Conservation (phyloP, 805 yeast genomes). For the Diddensiella transvaalensis region DNA sequence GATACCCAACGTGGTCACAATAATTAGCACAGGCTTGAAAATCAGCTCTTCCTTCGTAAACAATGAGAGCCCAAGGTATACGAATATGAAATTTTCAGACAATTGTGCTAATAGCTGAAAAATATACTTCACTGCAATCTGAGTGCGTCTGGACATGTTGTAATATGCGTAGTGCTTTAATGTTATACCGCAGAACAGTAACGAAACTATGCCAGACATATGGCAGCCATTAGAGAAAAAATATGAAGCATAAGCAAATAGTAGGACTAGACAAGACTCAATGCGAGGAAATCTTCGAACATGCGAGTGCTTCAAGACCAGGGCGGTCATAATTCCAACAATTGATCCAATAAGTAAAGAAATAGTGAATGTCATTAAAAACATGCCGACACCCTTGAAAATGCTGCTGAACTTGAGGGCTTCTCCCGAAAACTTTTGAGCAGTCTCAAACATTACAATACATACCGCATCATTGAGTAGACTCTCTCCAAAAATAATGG, state of each 20-base stretch:
- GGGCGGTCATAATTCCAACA: conserved; percentile 84
- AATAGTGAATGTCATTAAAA: conserved; percentile 88
- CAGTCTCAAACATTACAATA: conserved; percentile 98
- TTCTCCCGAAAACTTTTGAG: conserved; percentile 92
- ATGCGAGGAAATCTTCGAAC: conserved; percentile 94
- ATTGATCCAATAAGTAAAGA: conserved; percentile 85
- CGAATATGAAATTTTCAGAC: conserved; percentile 94
- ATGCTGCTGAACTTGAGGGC: conserved; percentile 53
- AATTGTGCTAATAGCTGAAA: conserved; percentile 93
- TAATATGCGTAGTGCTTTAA: conserved; percentile 94
- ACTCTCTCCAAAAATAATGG: conserved; percentile 96
- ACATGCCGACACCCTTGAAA: conserved; percentile 91
- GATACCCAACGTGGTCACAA: conserved; percentile 82
- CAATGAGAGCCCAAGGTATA: conserved; percentile 86
- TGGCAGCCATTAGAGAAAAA: conserved; percentile 98
- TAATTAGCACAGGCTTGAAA: conserved; percentile 88
- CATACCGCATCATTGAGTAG: conserved; percentile 95
- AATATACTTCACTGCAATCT: conserved; percentile 90
- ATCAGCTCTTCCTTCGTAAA: conserved; percentile 96
- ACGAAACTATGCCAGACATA: conserved; percentile 97
- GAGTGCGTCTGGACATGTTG: conserved; percentile 96
- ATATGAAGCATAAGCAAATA: conserved; percentile 93
- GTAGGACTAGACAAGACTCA: conserved; percentile 86
- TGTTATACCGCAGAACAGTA: conserved; percentile 94
- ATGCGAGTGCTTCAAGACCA: conserved; percentile 86